These are phyloP conservation scores for Myxozyma nipponensis DNA, from an alignment of 805 yeast species.

Conservation along the genomic window DNA sequence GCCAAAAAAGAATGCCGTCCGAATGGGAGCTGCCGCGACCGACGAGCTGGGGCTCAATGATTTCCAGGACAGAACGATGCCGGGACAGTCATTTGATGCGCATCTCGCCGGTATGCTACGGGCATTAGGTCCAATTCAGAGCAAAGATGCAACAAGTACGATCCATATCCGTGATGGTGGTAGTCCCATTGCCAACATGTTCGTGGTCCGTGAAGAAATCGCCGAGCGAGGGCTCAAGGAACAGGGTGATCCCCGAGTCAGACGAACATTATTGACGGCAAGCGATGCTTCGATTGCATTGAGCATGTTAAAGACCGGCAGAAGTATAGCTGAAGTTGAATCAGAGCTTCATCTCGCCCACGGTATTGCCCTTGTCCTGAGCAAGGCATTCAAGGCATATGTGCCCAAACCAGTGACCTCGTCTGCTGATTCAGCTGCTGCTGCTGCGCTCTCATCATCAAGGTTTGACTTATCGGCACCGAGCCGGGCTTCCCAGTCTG, in stretches of 20 bases:
- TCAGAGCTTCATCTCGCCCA: neutral
- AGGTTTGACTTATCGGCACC: no score
- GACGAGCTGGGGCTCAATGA: neutral
- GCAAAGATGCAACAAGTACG: slow-evolving; percentile 6
- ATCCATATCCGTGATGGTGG: slow-evolving; percentile 1
- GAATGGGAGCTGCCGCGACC: neutral
- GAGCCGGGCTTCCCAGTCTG: no score
- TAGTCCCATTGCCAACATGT: slow-evolving; percentile 4
- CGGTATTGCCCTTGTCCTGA: neutral
- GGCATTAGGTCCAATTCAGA: slow-evolving; percentile 15
- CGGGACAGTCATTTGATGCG: slow-evolving; percentile 1
- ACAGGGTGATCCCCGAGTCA: slow-evolving; percentile 2
- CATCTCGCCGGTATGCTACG: slow-evolving; percentile 15
- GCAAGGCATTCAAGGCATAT: neutral
- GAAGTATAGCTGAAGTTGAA: slow-evolving; percentile 1
- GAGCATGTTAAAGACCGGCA: neutral
- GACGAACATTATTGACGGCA: slow-evolving; percentile 17
- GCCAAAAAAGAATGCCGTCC: neutral
- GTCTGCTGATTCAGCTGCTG: no score
- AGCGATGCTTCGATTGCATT: slow-evolving; percentile 12
- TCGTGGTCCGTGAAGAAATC: slow-evolving; percentile 7
- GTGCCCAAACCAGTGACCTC: neutral
- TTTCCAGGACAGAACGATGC: neutral
- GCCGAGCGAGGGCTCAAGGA: slow-evolving; percentile 10
- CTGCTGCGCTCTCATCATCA: no score